A percentile compares a stretch with the other conserved stretches of the same genome.
These are phyloP conservation scores for Aplosporella prunicola DNA, from an alignment of 2,329 filamentous ascomycete genomes.

Conservation along the genomic window DNA sequence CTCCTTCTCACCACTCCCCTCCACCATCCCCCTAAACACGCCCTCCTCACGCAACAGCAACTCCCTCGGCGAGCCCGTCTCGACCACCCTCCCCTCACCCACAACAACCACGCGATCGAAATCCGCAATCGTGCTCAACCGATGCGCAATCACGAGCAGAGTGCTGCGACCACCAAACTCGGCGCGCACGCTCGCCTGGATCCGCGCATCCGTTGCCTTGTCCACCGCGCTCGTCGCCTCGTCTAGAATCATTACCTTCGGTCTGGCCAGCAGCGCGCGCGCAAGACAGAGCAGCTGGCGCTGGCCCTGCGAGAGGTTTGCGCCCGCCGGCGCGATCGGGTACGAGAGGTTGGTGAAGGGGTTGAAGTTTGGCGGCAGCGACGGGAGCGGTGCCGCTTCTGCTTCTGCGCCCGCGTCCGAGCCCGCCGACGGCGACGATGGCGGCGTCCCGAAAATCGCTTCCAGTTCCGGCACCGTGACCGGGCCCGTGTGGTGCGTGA, in stretches of 20 bases:
- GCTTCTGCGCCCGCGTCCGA: neutral
- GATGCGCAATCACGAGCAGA: conserved; percentile 21
- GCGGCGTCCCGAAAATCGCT: no score
- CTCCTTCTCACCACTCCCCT: conserved; percentile 7
- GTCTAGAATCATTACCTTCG: conserved; percentile 71
- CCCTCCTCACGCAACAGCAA: conserved; percentile 3
- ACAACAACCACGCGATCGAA: conserved; percentile 20
- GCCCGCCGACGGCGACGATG: neutral
- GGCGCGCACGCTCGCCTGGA: conserved; percentile 14
- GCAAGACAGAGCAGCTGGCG: conserved; percentile 18
- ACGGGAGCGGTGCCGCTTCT: neutral
- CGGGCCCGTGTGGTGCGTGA: no score
- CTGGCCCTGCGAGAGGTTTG: conserved; percentile 16
- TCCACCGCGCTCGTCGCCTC: conserved; percentile 60
- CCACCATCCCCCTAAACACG: conserved; percentile 8
- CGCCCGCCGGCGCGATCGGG: conserved; percentile 13
- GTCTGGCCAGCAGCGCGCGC: conserved; percentile 33
- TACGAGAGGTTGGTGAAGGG: conserved; percentile 14
- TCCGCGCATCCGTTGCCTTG: conserved; percentile 15
- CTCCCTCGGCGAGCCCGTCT: conserved; percentile 12
- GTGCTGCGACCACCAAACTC: conserved; percentile 17
- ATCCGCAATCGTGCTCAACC: conserved; percentile 18
- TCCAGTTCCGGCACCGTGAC: no score
- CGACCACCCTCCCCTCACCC: conserved; percentile 17
- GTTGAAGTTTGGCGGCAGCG: conserved; percentile 13